A percentile compares a stretch with the other conserved stretches of the same genome.
Evolutionary conservation across 257 asterid species (phyloP).

Genomic region (Jaltomata sinuosa): DNA sequence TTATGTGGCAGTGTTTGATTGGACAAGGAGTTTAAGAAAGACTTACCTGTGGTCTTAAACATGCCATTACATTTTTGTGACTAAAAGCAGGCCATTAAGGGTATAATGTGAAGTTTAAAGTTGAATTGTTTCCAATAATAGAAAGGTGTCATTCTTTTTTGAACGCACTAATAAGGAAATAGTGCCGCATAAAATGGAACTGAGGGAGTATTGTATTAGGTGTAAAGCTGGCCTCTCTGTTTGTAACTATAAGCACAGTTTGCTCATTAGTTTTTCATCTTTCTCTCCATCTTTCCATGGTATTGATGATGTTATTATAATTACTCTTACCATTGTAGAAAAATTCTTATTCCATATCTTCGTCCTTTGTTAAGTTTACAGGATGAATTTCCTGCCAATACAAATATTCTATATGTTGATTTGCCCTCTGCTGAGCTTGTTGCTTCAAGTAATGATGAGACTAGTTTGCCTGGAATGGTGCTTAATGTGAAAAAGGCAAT

Average conservation of each 20-base stretch:
- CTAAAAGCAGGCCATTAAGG: not conserved
- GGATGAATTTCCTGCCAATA: constrained; percentile 91
- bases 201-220: not conserved
- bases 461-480: constrained; percentile 90
- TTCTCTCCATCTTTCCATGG: not conserved
- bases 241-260: not conserved
- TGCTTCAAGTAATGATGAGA: constrained; percentile 60
- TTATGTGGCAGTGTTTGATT: not conserved
- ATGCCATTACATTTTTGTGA: not conserved
- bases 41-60: not conserved
- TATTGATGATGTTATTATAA: not conserved
- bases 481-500: constrained; percentile 83
- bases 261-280: not conserved
- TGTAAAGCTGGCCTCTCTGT: not conserved
- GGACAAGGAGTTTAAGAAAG: not conserved
- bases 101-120: not conserved
- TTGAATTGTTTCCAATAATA: not conserved
- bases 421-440: constrained; percentile 75
- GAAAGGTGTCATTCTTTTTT: not conserved
- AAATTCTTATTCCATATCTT: constrained; percentile 18
- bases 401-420: constrained; percentile 91
- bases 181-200: not conserved
- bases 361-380: constrained; percentile 57
- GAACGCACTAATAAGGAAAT: not conserved
- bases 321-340: constrained; percentile 12